Base-by-base conservation (phyloP, 108 stramenopile genomes). In the Fistulifera pelliculosa region DNA sequence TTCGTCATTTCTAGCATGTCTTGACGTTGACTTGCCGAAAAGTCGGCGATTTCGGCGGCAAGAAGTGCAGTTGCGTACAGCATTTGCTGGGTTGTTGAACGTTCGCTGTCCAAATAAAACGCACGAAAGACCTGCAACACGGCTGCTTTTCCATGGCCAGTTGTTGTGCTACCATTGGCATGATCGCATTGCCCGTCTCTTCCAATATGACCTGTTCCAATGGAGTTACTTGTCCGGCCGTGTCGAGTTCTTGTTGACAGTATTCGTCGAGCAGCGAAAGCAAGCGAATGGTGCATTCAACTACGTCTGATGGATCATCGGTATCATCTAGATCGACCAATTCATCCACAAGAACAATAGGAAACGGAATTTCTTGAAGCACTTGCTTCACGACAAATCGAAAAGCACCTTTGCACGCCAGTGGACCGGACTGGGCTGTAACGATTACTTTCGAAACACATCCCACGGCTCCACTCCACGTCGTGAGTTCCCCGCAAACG, bases 281-380 rank as follows among this genome's bases (percentile, higher is more conserved):
- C 2, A 50, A 23, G 10, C 23, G 22, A 15, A 7, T n/a, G 7
- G 27, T 10, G 15, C 10, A 0, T 25, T 14, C 28, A 19, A 19
- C 27, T 52, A 3, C 28, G 3, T 41, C 24, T 1, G 47, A 35
- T 27, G 55, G 43, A 52, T 44, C 55, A 17, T 19, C 31, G 8
- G 31, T 52, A 17, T 54, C 50, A 38, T 74, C 77, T 15, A 77
- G 75, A 27, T 74, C 73, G 11, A 47, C 60, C 24, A 90, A 50
- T 70, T 90, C 88, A 55, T 90, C 88, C 0, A 90, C 88, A 52
- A 84, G 66, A 6, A 69, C 88, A 44, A 86, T 65, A 17, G 79
- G 79, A 67, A 77, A 90, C 0, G 88, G 88, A 47, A 90, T 75
- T 18, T 75, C 65, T 15, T 64, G 62, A 22, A 80, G 55, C 1